Evolutionary conservation across 371 early-diverging fungal species (phyloP), one percentile per base, ranked within the genome.

Genomic region (Mortierella sp.): DNA sequence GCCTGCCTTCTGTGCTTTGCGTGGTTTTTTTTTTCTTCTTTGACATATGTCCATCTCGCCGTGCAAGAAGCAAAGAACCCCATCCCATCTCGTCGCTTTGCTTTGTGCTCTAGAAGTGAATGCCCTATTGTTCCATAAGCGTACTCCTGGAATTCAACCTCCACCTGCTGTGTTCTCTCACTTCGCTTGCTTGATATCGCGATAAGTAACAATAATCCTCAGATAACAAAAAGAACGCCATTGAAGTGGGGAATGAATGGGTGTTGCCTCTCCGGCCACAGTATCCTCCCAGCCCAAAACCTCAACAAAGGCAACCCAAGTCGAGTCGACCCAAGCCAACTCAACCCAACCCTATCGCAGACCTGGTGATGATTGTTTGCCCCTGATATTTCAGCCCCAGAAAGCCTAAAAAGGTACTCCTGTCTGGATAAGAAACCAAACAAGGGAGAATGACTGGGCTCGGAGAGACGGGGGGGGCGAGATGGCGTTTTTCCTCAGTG

Each of bases 361-460:
- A 34, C 65, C 65, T 38, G 65, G 34, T 72, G 50, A 47, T 71
- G 45, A 45, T 28, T n/a, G 21, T 47, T 48, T 71, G 31, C 47
- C 48, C 45, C 48, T 48, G 44, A 71, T 48, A 28, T 28, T 48
- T 71, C 72, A 48, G 26, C 44, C 28, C 38, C 72, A 48, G 52
- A 50, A 52, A 52, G 50, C 31, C 44, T 72, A 26, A 50, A 47
- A 72, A 72, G 34, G 72, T 50, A 72, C 52, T 34, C 31, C 8
- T 14, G 28, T 47, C 26, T 71, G 54, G 47, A 73, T 52, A 73
- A 54, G 50, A 55, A 73, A 73, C 38, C 48, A 73, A 52, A 73
- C 16, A 55, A 72, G 47, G 24, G 24, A 73, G 54, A 57, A 31
- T 16, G 38, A 44, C 21, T 48, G 14, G 47, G 28, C 26, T 31